Conservation (phyloP, 163 green algal species). For the Trebouxia gelatinosa region DNA sequence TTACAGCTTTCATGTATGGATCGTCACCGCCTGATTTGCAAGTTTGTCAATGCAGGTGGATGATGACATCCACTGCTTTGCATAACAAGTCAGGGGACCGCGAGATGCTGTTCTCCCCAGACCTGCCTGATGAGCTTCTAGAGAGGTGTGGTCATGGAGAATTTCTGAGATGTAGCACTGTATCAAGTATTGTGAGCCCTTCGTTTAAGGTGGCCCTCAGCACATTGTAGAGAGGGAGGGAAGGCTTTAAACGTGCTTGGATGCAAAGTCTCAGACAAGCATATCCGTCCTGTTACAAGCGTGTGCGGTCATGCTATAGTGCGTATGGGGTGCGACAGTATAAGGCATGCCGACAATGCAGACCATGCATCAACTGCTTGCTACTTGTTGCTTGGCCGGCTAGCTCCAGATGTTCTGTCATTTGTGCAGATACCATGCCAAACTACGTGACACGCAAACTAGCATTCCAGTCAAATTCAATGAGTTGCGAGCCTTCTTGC, state of each 20-base stretch:
- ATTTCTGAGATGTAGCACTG: no score
- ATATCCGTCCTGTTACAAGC: no score
- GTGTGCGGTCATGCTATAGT: not conserved
- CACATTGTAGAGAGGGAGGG: no score
- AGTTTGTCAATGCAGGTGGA: conserved; percentile 26
- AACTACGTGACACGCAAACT: not conserved
- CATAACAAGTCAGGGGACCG: not conserved
- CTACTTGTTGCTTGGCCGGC: not conserved
- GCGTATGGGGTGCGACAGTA: not conserved
- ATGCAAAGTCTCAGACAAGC: no score
- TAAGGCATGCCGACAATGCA: no score
- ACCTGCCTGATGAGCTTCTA: conserved; percentile 12
- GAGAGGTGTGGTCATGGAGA: no score
- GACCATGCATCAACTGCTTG: not conserved
- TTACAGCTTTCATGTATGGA: no score
- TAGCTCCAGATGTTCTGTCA: no score
- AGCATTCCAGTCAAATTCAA: not conserved
- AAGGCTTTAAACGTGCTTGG: no score
- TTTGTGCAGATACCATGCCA: not conserved
- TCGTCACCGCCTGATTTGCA: no score
- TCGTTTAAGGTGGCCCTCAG: no score
- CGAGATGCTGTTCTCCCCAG: conserved; percentile 13
- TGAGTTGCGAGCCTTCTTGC: conserved; percentile 4
- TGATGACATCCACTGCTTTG: not conserved
- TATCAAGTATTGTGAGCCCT: no score